These are phyloP conservation scores for Lactarius vividus DNA, from an alignment of 768 basidiomycete species.

Conservation along the genomic window DNA sequence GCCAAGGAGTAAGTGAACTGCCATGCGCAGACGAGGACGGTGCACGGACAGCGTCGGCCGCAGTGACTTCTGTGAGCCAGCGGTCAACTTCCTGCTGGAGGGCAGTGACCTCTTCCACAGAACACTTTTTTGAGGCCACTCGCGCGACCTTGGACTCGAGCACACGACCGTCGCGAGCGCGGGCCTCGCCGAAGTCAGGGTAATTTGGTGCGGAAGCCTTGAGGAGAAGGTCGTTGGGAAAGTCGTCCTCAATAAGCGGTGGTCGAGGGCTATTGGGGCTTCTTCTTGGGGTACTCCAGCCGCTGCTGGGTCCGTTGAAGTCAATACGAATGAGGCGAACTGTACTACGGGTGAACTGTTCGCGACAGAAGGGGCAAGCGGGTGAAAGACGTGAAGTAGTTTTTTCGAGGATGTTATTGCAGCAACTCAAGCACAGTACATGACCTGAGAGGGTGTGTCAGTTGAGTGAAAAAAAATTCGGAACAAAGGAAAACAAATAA, in stretches of 20 bases:
- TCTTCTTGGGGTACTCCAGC: conserved; percentile 64
- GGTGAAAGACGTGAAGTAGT: conserved; percentile 66
- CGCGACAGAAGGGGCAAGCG: conserved; percentile 83
- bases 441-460: conserved; percentile 52
- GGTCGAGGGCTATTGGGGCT: conserved; percentile 42
- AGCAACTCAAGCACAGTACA: conserved; percentile 74
- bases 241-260: conserved; percentile 45
- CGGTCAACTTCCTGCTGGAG: conserved; percentile 78
- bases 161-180: conserved; percentile 51
- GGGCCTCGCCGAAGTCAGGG: conserved; percentile 35
- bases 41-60: conserved; percentile 60
- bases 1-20: conserved; percentile 14
- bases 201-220: conserved; percentile 33
- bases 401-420: conserved; percentile 80
- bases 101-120: conserved; percentile 77
- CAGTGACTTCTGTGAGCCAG: conserved; percentile 63
- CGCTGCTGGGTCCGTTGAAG: conserved; percentile 53
- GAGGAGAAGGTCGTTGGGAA: conserved; percentile 35
- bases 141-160: conserved; percentile 77
- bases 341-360: conserved; percentile 61
- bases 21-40: conserved; percentile 26
- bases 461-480: conserved; percentile 31
- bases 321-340: conserved; percentile 80
- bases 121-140: conserved; percentile 82
- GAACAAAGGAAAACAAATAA: conserved; percentile 13